phyloP scores from a whole-genome alignment of 2,329 filamentous ascomycete genomes.

The Penicillium freii region DNA sequence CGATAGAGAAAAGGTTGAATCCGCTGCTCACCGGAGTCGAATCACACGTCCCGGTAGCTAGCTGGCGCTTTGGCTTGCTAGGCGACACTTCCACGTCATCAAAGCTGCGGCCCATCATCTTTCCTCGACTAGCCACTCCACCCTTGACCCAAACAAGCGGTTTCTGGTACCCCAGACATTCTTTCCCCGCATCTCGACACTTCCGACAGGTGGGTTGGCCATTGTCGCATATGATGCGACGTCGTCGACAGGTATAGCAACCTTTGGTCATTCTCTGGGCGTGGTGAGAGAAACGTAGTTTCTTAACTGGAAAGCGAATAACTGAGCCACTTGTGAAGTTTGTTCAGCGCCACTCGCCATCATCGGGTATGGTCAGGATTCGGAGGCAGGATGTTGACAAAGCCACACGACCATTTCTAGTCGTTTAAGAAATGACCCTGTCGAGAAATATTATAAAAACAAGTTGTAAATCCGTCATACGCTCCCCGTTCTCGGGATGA shows the following conservation, averaged over 20 bases:
- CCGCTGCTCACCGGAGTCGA: background rate
- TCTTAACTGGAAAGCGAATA: constrained; percentile 13
- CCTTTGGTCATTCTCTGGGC: constrained; percentile 38
- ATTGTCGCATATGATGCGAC: constrained; percentile 46
- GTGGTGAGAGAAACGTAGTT: background rate
- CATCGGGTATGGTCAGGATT: constrained; percentile 15
- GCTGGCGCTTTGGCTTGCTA: constrained; percentile 2
- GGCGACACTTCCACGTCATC: constrained; percentile 35
- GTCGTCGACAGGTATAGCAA: constrained; percentile 47
- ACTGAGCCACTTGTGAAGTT: constrained; percentile 15
- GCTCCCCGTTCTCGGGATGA: background rate
- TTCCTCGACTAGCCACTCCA: constrained; percentile 45
- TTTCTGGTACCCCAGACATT: constrained; percentile 46
- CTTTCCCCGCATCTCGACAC: constrained; percentile 43
- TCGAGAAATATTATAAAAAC: background rate
- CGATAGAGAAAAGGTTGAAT: constrained; percentile 12
- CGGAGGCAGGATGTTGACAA: background rate
- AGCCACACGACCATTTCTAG: constrained; percentile 17
- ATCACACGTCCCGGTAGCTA: background rate
- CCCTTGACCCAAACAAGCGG: constrained; percentile 45
- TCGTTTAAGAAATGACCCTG: background rate
- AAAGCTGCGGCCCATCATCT: constrained; percentile 55
- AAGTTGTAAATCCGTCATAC: background rate
- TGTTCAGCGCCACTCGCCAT: constrained; percentile 25
- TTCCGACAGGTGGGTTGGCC: constrained; percentile 44